Base-by-base conservation (phyloP, 2,329 filamentous ascomycete species). In the Graphilbum sp. region DNA sequence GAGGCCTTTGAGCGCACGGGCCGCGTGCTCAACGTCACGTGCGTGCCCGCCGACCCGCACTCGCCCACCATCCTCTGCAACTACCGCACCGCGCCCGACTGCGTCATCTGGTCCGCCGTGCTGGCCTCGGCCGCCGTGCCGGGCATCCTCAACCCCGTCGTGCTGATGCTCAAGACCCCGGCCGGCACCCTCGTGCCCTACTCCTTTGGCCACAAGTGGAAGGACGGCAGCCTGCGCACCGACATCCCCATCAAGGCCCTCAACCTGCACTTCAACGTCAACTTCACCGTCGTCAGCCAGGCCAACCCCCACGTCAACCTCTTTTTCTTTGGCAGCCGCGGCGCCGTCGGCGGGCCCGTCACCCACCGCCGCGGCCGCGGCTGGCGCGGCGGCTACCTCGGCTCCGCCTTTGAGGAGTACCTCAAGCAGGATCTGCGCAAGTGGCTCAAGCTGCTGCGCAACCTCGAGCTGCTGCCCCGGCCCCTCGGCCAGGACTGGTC, bases 161-260 rank as follows among this genome's bases (percentile, higher is more conserved):
- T 98, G 1, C 73, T 98, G 8, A 83, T 84, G 64, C 87, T 94
- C 66, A 94, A 93, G 61, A 81, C 71, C 38, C 66, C 68, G 16
- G 32, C 17, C 42, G 87, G 86, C 1, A 75, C 66, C 2, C 65
- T 98, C 4, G 74, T 75, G 1, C 90, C 90, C 0, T 98, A 94
- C 57, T 92, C 84, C 1, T 98, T 98, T 53, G 90, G 90, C 0
- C 87, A 96, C 64, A 96, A 96, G 60, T 98, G 90, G 90, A 98
- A 98, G 58, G 90, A 98, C 54, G 90, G 90, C 38, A 90, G 81
- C 48, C 62, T 98, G 39, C 73, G 90, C 29, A 98, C 90, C 1
- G 90, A 98, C 52, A 95, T 98, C 21, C 90, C 90, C 0, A 74
- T 98, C 51, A 90, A 88, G 57, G 81, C 87, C 2, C 67, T 98